phyloP scores from a whole-genome alignment of 2,329 filamentous ascomycete species.

The Lasiodiplodia sp. region DNA sequence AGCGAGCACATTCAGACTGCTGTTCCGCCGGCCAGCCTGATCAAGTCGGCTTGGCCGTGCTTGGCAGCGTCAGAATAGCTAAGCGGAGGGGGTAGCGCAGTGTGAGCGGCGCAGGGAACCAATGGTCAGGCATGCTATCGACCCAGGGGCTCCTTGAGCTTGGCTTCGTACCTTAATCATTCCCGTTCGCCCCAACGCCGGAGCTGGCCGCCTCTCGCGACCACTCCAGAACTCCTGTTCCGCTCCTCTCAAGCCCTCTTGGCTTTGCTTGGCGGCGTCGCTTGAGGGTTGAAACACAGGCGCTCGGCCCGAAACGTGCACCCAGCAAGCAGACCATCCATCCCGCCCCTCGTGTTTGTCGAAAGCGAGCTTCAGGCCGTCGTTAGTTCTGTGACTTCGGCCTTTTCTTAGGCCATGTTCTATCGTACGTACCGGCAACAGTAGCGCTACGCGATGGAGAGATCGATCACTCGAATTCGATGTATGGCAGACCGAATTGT shows the following conservation, averaged over 20 bases:
- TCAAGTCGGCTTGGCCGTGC: constrained; percentile 23
- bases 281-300: constrained; percentile 5
- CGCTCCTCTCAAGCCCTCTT: constrained; percentile 5
- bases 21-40: constrained; percentile 8
- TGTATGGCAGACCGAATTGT: not conserved
- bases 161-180: constrained; percentile 13
- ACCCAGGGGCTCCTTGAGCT: constrained; percentile 1
- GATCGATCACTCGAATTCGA: no score
- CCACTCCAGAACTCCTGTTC: not conserved
- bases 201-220: not conserved
- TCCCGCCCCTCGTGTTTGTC: constrained; percentile 11
- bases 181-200: not conserved
- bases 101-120: constrained; percentile 6
- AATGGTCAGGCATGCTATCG: constrained; percentile 10
- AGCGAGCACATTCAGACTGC: not conserved
- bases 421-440: not conserved
- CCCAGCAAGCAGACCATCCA: no score
- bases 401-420: not conserved
- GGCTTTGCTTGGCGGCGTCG: constrained; percentile 20
- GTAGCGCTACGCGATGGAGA: not conserved
- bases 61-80: constrained; percentile 16
- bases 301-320: constrained; percentile 17
- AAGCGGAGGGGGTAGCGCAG: not conserved
- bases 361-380: not conserved
- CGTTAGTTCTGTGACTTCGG: not conserved